Base-by-base conservation (phyloP, 169 alveolate genomes). In the Eimeria sp. region DNA sequence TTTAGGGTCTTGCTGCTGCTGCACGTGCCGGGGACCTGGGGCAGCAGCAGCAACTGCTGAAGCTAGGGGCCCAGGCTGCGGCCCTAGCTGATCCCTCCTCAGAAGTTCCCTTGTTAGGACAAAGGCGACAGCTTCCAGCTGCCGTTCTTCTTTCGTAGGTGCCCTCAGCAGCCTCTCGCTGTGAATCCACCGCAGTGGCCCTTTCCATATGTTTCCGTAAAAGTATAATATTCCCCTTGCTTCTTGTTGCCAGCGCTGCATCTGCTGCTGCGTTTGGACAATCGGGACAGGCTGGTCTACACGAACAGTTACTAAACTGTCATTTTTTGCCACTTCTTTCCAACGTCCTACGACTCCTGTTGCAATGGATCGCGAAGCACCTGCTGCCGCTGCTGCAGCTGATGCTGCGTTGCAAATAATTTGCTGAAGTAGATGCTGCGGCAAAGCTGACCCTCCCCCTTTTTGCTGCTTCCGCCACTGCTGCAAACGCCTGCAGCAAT, bases 391-490 rank as follows among this genome's bases (percentile, higher is more conserved):
- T 51, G 73, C 43, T n/a, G 70, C 72, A 47, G 5, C 65, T 5
- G 73, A 49, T 45, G 65, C 70, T 51, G 70, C 92, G 34, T 84
- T 45, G 76, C 92, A 45, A 40, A 84, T 30, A n/a, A 84, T n/a
- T 84, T 84, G 92, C 78, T 84, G 92, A 63, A 54, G 92, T 57
- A 84, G 78, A 84, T 84, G 92, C 92, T 57, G 92, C 45, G 92
- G 76, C 78, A 84, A 45, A 67, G 54, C 92, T 4, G 65, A n/a
- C 20, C 78, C 78, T 22, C 51, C 92, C 16, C 40, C 9, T 40
- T 7, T 61, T 67, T 84, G 92, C 30, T 45, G 92, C 76, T 58
- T 84, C 57, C 92, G 54, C 92, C 92, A 84, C 92, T 84, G 92
- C 61, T 84, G 92, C 78, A 84, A 54, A 22, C 92, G 92, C 80